Evolutionary conservation across 2,329 filamentous ascomycete genomes (phyloP), one percentile per base, ranked within the genome.

Genomic region (Curvularia sp.): DNA sequence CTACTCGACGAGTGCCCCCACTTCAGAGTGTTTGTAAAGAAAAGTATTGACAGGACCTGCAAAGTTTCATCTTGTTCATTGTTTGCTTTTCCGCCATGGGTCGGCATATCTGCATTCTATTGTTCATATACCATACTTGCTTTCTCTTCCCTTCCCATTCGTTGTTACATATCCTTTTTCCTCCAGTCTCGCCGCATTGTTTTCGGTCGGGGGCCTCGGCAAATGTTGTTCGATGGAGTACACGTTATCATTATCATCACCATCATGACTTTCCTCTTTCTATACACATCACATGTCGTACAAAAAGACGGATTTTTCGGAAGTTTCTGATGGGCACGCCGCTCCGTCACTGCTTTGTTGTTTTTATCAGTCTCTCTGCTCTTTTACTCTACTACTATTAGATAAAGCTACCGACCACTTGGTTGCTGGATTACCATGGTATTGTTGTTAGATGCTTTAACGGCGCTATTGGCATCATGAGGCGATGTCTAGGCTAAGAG

Each of bases 71-170:
- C 57, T 53, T 46, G 28, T 56, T 57, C 42, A 51, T 33, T 15
- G 20, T 47, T 47, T 55, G 35, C 50, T 53, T 62, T 53, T 49
- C 43, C 49, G 53, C 49, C 57, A 49, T 43, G 47, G 49, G 44
- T 56, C 41, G 56, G 53, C 55, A 63, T 53, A 57, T 58, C 26
- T 60, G 51, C 62, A 64, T 65, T 68, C 58, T 66, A 66, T 58
- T 69, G 66, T 68, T 61, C 61, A 70, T 70, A 70, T 70, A 69
- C 58, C 54, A 68, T 70, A 49, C 48, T 47, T 47, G 15, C 15
- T 46, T 18, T 30, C 9, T 46, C 10, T 10, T 44, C 9, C 28
- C 33, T 55, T 58, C n/a, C 26, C 41, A 44, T 57, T 53, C 43
- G 39, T 58, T 46, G 38, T 50, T 55, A 58, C 52, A 58, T 58